A percentile compares a stretch with the other conserved stretches of the same genome.
These are phyloP conservation scores for Lycium ferocissimum DNA, from an alignment of 257 asterid species.

Conservation along the genomic window DNA sequence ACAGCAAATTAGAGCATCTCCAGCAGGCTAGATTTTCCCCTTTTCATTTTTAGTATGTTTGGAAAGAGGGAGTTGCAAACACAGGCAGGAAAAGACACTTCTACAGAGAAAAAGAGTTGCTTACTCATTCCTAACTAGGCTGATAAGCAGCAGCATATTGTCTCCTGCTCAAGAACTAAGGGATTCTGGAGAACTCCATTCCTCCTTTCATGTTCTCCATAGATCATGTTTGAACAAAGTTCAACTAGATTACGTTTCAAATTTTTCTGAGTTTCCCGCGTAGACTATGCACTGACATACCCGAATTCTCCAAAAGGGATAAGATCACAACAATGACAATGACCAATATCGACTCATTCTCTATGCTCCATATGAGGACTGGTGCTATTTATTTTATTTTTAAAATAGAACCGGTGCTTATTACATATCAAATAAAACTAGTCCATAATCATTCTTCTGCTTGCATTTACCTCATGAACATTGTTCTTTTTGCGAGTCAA, in stretches of 20 bases:
- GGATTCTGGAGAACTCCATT: not conserved
- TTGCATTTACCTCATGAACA: not conserved
- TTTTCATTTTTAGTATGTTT: not conserved
- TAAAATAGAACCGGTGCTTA: not conserved
- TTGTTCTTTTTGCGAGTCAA: not conserved
- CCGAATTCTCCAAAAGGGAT: not conserved
- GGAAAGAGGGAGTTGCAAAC: slow-evolving; percentile 13
- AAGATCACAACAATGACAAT: too few relatives aligned
- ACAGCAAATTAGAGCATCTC: slow-evolving; percentile 11
- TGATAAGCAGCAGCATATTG: not conserved
- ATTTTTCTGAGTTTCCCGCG: not conserved
- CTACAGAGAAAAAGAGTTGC: not conserved
- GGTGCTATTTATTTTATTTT: not conserved
- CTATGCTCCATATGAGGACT: not conserved
- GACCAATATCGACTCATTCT: too few relatives aligned
- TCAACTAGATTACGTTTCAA: not conserved
- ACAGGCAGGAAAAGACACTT: not conserved
- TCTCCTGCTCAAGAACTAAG: slow-evolving; percentile 14
- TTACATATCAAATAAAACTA: not conserved
- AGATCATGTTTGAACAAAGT: not conserved
- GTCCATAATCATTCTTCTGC: not conserved
- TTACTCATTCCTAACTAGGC: slow-evolving; percentile 5
- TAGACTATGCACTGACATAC: not conserved
- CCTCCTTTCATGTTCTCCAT: slow-evolving; percentile 7
- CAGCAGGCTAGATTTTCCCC: not conserved